Evolutionary conservation across 2,329 filamentous ascomycete species (phyloP).

Genomic region (Drechslerella dactyloides): DNA sequence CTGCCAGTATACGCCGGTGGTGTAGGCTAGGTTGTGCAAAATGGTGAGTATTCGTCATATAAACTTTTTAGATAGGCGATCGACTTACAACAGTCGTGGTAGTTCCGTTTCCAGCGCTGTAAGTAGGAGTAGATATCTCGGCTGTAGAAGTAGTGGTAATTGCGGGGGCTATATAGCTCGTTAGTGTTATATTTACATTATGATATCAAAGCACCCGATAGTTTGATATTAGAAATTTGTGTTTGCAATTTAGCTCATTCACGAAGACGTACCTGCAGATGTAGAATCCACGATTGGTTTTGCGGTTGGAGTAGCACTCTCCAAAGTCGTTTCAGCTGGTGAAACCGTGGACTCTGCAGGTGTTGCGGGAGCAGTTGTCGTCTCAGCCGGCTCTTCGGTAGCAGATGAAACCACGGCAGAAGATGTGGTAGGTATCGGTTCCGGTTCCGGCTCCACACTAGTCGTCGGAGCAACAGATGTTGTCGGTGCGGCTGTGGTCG

Average conservation of each 20-base stretch:
- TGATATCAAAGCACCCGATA: not conserved
- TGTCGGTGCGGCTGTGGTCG: conserved; percentile 14
- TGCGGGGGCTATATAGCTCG: conserved; percentile 10
- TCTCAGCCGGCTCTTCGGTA: not conserved
- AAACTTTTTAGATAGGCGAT: not conserved
- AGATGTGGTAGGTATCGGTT: not conserved
- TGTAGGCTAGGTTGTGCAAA: conserved; percentile 15
- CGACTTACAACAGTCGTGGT: conserved; percentile 31
- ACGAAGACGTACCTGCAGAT: not conserved
- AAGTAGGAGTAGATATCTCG: conserved; percentile 17
- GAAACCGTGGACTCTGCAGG: conserved; percentile 15
- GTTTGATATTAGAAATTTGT: too few species aligned
- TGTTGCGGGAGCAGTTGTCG: conserved; percentile 6
- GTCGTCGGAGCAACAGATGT: conserved; percentile 14
- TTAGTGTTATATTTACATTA: too few species aligned
- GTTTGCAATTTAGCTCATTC: too few species aligned
- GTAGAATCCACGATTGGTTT: conserved; percentile 9
- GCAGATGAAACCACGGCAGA: conserved; percentile 3
- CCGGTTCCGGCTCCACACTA: conserved; percentile 21
- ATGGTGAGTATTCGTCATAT: not conserved
- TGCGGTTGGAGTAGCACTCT: not conserved
- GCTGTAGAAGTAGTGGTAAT: not conserved
- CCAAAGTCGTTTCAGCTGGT: conserved; percentile 15
- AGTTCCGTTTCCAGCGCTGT: conserved; percentile 16
- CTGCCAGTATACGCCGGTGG: conserved; percentile 43